Conservation (phyloP, 805 yeast genomes). For the Metschnikowia sp. region DNA sequence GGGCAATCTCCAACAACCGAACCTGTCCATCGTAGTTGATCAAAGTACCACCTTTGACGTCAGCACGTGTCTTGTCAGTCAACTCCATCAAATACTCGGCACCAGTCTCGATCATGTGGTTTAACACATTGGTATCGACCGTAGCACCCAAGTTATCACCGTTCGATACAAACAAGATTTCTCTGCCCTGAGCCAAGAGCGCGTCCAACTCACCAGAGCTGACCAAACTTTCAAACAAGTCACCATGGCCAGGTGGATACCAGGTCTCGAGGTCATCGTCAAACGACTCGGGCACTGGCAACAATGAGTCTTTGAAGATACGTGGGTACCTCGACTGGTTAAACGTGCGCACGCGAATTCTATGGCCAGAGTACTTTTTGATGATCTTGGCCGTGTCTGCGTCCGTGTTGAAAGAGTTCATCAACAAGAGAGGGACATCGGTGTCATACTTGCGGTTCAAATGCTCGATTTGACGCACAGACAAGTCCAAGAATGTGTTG, state of each 20-base stretch:
- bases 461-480: slow-evolving; percentile 96
- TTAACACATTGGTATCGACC: slow-evolving; percentile 83
- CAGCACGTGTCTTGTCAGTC: slow-evolving; percentile 98
- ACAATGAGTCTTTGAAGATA: slow-evolving; percentile 88
- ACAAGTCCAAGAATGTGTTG: slow-evolving; percentile 89
- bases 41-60: slow-evolving; percentile 98
- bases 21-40: slow-evolving; percentile 94
- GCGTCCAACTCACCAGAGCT: slow-evolving; percentile 91
- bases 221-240: slow-evolving; percentile 84
- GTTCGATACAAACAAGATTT: slow-evolving; percentile 89
- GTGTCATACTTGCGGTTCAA: slow-evolving; percentile 86
- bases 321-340: slow-evolving; percentile 98
- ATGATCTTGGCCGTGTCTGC: slow-evolving; percentile 92
- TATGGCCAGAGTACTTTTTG: slow-evolving; percentile 94
- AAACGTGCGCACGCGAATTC: slow-evolving; percentile 91
- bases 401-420: slow-evolving; percentile 98
- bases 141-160: slow-evolving; percentile 99
- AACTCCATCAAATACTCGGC: slow-evolving; percentile 98
- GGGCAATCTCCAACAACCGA: slow-evolving; percentile 93
- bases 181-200: slow-evolving; percentile 89
- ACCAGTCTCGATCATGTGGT: slow-evolving; percentile 87
- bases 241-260: slow-evolving; percentile 99
- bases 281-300: slow-evolving; percentile 83
- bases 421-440: slow-evolving; percentile 91
- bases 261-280: slow-evolving; percentile 80